Percentiles rank a stretch among this genome's conserved stretches.
Conservation (phyloP, 1,139 yeast species). For the Kodamaea alishanica region DNA sequence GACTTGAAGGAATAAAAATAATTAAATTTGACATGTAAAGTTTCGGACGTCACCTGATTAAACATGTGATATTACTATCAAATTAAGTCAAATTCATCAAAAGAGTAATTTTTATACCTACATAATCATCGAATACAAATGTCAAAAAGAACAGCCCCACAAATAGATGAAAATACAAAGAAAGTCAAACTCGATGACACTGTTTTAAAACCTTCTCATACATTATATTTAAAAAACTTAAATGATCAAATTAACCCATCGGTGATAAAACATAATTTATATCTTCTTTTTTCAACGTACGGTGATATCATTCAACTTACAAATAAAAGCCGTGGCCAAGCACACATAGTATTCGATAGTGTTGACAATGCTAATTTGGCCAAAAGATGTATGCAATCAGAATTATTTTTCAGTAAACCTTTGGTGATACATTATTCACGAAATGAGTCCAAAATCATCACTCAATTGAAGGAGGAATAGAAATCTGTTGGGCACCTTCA, state of each 20-base stretch:
- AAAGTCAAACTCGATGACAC: conserved; percentile 12
- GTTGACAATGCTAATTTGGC: conserved; percentile 53
- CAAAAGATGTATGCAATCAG: conserved; percentile 44
- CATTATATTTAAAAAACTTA: conserved; percentile 63
- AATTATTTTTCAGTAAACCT: conserved; percentile 53
- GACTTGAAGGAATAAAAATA: too few relatives aligned
- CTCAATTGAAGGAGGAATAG: conserved; percentile 2
- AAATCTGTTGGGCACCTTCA: conserved; percentile 42
- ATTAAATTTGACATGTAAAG: too few relatives aligned
- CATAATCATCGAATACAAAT: too few relatives aligned
- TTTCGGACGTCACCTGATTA: too few relatives aligned
- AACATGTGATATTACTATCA: too few relatives aligned
- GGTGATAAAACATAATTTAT: conserved; percentile 51
- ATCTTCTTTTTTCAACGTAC: conserved; percentile 59
- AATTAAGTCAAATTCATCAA: too few relatives aligned
- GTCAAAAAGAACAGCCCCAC: too few relatives aligned
- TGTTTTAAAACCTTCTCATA: conserved; percentile 30
- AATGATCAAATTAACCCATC: conserved; percentile 55
- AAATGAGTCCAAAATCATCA: conserved; percentile 26
- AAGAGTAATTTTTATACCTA: too few relatives aligned
- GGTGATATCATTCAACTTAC: conserved; percentile 63
- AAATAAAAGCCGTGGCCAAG: conserved; percentile 66
- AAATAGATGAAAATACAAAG: conserved; percentile 4
- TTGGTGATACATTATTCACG: conserved; percentile 49
- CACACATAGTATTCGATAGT: conserved; percentile 59